phyloP scores from a whole-genome alignment of 768 basidiomycete species.

The Hygrophoropsis aurantiaca region DNA sequence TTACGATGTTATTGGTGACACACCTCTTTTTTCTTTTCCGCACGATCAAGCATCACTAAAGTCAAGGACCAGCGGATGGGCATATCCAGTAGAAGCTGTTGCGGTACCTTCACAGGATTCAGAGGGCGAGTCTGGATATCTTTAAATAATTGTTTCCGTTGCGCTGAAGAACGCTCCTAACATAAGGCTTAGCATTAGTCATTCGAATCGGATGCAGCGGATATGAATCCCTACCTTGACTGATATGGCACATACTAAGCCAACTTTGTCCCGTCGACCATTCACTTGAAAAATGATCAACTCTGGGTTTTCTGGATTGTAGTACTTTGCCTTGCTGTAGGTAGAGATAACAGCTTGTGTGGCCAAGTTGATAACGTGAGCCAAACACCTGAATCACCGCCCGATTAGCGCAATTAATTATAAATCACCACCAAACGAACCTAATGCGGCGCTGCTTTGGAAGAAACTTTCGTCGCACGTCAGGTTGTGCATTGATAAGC shows the following conservation, averaged over 20 bases:
- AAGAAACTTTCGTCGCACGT: background rate
- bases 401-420: background rate
- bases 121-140: conserved; percentile 10
- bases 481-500: conserved; percentile 1
- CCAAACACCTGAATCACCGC: conserved; percentile 24
- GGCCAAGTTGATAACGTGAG: conserved; percentile 34
- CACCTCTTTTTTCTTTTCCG: conserved; percentile 16
- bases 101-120: background rate
- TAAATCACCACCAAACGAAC: background rate
- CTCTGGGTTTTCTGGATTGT: conserved; percentile 17
- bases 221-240: conserved; percentile 11
- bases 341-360: conserved; percentile 29
- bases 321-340: conserved; percentile 25
- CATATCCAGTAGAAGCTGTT: conserved; percentile 29
- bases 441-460: conserved; percentile 4
- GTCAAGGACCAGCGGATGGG: conserved; percentile 33
- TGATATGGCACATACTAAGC: conserved; percentile 4
- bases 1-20: conserved; percentile 1
- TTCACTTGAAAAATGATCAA: conserved; percentile 3
- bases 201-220: too few relatives aligned
- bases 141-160: conserved; percentile 22
- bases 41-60: conserved; percentile 16
- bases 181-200: too few relatives aligned
- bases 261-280: conserved; percentile 20
- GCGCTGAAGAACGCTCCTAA: conserved; percentile 19